Conservation (phyloP, 192 early-diverging fungal species). For the Coemansia sp. region DNA sequence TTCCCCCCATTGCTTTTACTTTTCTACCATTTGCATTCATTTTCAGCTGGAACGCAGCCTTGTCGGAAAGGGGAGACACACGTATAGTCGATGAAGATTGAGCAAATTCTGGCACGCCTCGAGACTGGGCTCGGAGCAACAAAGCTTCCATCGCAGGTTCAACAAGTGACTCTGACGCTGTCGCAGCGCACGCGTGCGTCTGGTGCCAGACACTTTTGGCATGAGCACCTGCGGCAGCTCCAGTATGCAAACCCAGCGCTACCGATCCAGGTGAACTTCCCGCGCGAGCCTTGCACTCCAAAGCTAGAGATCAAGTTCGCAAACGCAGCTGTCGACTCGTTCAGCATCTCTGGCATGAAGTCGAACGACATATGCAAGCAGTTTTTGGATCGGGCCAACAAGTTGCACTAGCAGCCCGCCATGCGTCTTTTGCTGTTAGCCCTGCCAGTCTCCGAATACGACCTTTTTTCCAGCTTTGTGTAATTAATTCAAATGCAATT, state of each 20-base stretch:
- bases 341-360: constrained; percentile 32
- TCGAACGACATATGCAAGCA: constrained; percentile 52
- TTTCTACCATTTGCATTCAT: no score
- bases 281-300: constrained; percentile 48
- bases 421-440: no score
- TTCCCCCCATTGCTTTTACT: no score
- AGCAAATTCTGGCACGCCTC: constrained; percentile 35
- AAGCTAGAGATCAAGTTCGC: constrained; percentile 50
- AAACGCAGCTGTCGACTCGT: constrained; percentile 21
- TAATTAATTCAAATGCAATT: not conserved
- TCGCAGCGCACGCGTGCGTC: constrained; percentile 53
- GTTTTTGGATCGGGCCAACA: constrained; percentile 19
- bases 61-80: not conserved
- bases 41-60: not conserved
- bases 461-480: not conserved
- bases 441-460: no score
- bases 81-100: constrained; percentile 38
- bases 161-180: constrained; percentile 46
- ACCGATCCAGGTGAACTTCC: constrained; percentile 46
- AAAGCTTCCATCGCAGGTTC: constrained; percentile 40
- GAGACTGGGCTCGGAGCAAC: constrained; percentile 45
- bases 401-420: not conserved
- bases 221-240: constrained; percentile 48
- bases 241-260: constrained; percentile 54
- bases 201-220: constrained; percentile 56